Evolutionary conservation across 2,329 filamentous ascomycete species (phyloP), one percentile per base, ranked within the genome.

Genomic region (Nannizzia gypsea): DNA sequence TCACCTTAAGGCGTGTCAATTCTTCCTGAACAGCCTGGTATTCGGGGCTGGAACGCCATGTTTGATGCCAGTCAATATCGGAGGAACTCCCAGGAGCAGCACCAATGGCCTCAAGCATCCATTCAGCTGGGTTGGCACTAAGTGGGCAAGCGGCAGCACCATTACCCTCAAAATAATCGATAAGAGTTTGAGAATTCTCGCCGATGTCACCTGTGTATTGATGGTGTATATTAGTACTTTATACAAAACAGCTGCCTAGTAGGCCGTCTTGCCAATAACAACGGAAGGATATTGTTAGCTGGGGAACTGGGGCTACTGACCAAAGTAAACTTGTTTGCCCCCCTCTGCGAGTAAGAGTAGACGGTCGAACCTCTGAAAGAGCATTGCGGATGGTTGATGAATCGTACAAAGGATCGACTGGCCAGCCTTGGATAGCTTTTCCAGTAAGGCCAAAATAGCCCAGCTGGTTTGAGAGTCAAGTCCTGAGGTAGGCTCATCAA

Each of bases 401-500:
- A 96, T 96, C 0, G 91, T 96, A 76, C 90, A 96, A n/a, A 96
- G 83, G 73, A 96, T 89, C 56, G 92, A 90, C 71, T 95, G 89
- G 15, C 91, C 91, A 63, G 84, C 87, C 72, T 92, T 87, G 67
- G 90, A 90, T 38, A 96, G 80, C 74, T 93, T 96, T 73, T 93
- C 87, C 50, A 96, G 81, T 6, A 96, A 81, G 71, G 89, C 86
- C 48, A 90, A 80, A 70, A 96, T 96, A 63, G 89, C 88, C 89
- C 89, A 96, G 0, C 90, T 92, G 1, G 90, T 95, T 73, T 96
- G 90, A 68, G 85, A 89, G 73, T 96, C 91, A 20, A 96, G 83
- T 78, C 91, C 91, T 28, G 90, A 96, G 2, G 91, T 96, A 15
- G 91, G 91, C 73, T 96, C 91, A 67, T 96, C 91, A 36, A 96